A percentile compares a stretch with the other conserved stretches of the same genome.
Conservation (phyloP, 2,329 filamentous ascomycete genomes). For the Cryphonectria naterciae region DNA sequence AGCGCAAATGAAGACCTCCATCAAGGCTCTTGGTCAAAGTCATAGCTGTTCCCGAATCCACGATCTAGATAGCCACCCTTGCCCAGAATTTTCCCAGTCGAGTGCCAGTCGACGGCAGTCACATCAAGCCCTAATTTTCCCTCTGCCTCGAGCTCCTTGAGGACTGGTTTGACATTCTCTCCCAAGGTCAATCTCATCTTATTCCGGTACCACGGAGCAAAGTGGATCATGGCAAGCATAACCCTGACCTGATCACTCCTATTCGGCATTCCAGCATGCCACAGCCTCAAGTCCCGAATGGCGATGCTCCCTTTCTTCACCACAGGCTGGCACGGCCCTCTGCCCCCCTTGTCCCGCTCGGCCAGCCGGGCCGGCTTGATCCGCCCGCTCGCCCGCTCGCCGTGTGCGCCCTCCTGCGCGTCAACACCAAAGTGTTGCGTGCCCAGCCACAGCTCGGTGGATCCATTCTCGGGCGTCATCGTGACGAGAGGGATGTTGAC, state of each 20-base stretch:
- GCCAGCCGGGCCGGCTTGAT: constrained; percentile 49
- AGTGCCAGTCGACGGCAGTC: constrained; percentile 50
- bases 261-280: constrained; percentile 69
- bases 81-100: constrained; percentile 44
- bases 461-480: constrained; percentile 56
- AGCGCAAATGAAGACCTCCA: not conserved
- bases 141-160: constrained; percentile 40
- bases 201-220: constrained; percentile 62
- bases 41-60: constrained; percentile 65
- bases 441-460: constrained; percentile 64
- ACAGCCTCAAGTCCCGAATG: constrained; percentile 62
- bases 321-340: constrained; percentile 53
- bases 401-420: constrained; percentile 54
- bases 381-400: constrained; percentile 55
- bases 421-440: constrained; percentile 48
- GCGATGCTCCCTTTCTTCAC: constrained; percentile 60
- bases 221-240: constrained; percentile 66
- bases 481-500: constrained; percentile 57
- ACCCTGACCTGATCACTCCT: constrained; percentile 52
- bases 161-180: constrained; percentile 50
- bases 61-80: constrained; percentile 54
- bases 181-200: constrained; percentile 59
- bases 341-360: constrained; percentile 39
- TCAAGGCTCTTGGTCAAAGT: constrained; percentile 55
- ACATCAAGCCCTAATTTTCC: constrained; percentile 47